Conservation (phyloP, 192 early-diverging fungal species). For the Gonapodya prolifera region DNA sequence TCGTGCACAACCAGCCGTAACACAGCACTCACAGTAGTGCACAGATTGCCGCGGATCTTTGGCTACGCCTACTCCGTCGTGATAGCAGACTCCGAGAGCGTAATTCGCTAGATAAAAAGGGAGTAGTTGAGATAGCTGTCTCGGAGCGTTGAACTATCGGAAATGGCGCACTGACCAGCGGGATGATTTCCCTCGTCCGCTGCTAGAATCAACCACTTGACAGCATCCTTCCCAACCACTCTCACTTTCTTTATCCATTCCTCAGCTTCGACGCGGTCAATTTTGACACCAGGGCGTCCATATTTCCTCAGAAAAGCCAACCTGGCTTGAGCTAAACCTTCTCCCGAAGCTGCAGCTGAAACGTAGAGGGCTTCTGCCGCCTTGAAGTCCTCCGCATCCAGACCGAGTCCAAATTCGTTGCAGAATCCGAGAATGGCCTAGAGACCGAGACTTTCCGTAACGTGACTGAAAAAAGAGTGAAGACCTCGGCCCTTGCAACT, state of each 20-base stretch:
- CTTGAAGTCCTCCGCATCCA: slow-evolving; percentile 36
- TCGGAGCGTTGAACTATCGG: neutral
- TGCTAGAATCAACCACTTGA: slow-evolving; percentile 50
- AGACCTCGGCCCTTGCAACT: too few relatives aligned
- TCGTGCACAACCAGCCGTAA: too few relatives aligned
- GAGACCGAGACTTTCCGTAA: slow-evolving; percentile 8
- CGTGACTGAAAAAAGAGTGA: too few relatives aligned
- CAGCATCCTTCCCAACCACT: slow-evolving; percentile 33
- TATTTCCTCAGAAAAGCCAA: slow-evolving; percentile 67
- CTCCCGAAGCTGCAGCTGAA: slow-evolving; percentile 38
- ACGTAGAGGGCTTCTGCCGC: slow-evolving; percentile 55
- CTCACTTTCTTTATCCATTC: slow-evolving; percentile 53
- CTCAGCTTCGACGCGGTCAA: slow-evolving; percentile 69
- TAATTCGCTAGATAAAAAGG: slow-evolving; percentile 36
- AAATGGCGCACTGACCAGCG: slow-evolving; percentile 10
- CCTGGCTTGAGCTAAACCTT: slow-evolving; percentile 54
- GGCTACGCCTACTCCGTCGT: slow-evolving; percentile 60
- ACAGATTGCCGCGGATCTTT: slow-evolving; percentile 53
- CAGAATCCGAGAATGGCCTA: slow-evolving; percentile 65
- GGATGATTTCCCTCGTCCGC: slow-evolving; percentile 39
- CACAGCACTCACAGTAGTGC: too few relatives aligned
- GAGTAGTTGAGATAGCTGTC: neutral
- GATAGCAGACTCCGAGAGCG: slow-evolving; percentile 63
- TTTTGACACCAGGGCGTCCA: slow-evolving; percentile 62
- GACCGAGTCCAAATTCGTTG: slow-evolving; percentile 73